Conservation (phyloP, 2,329 filamentous ascomycete species). For the Xylariaceae sp. region DNA sequence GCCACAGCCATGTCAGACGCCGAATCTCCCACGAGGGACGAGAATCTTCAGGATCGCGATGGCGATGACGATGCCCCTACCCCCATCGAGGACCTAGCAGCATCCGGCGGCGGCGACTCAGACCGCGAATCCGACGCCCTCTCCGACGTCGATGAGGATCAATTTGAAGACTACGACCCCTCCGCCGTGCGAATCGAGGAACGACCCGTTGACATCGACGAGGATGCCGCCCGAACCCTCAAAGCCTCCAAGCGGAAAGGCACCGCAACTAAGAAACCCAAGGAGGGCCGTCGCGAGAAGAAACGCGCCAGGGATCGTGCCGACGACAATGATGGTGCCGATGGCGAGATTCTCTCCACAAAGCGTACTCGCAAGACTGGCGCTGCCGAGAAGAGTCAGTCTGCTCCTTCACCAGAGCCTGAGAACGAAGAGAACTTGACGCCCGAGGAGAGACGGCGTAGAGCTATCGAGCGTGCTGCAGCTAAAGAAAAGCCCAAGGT, state of each 20-base stretch:
- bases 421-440: constrained; percentile 75
- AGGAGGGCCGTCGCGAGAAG: constrained; percentile 68
- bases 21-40: constrained; percentile 36
- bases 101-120: constrained; percentile 41
- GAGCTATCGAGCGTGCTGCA: constrained; percentile 81
- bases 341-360: constrained; percentile 41
- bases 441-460: constrained; percentile 77
- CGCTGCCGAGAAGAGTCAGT: constrained; percentile 35
- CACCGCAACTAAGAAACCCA: constrained; percentile 66
- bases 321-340: constrained; percentile 48
- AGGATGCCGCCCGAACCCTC: constrained; percentile 59
- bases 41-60: constrained; percentile 27
- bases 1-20: constrained; percentile 48
- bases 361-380: constrained; percentile 45
- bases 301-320: constrained; percentile 53
- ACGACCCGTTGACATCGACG: constrained; percentile 63
- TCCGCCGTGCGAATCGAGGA: constrained; percentile 60
- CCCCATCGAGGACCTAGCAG: constrained; percentile 36
- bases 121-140: constrained; percentile 58
- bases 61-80: constrained; percentile 28
- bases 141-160: constrained; percentile 66
- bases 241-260: constrained; percentile 66
- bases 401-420: constrained; percentile 52
- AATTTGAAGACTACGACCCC: constrained; percentile 67
- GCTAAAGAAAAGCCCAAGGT: constrained; percentile 77